phyloP scores from a whole-genome alignment of 495 filamentous ascomycete species.

The Rhypophila decipiens region DNA sequence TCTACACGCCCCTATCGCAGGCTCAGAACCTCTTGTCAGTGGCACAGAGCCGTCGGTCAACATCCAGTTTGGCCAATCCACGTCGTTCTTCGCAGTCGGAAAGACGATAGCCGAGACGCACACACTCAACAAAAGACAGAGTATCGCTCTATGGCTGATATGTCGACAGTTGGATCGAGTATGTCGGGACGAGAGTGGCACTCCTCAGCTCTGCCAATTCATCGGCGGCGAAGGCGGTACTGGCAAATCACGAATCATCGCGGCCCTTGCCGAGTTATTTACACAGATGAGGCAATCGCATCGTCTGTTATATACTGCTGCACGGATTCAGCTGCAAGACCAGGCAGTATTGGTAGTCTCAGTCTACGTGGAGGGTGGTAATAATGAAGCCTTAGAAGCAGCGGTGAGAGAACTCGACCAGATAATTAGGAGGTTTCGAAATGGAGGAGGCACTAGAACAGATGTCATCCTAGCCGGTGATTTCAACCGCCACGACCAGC shows the following conservation, averaged over 20 bases:
- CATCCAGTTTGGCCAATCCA: conserved; percentile 1
- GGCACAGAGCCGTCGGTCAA: background rate
- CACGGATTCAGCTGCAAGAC: too few species aligned
- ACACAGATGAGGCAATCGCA: background rate
- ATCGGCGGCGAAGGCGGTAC: conserved; percentile 1
- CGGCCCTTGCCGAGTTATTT: background rate
- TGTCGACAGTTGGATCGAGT: conserved; percentile 1
- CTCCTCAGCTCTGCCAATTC: background rate
- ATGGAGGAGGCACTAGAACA: too few species aligned
- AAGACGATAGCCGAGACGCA: background rate
- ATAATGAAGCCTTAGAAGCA: too few species aligned
- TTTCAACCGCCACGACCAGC: too few species aligned
- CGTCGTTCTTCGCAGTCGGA: background rate
- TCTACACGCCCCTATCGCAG: background rate
- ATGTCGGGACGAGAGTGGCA: background rate
- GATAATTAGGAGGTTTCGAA: too few species aligned
- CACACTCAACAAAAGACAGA: background rate
- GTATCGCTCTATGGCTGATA: conserved; percentile 1
- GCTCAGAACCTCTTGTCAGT: background rate
- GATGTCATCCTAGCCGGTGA: too few species aligned
- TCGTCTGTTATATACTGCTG: background rate
- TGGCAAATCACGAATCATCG: conserved; percentile 1
- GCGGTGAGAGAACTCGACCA: too few species aligned
- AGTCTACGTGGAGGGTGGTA: too few species aligned
- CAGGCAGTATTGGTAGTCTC: too few species aligned